Conservation (phyloP, 2,329 filamentous ascomycete species). For the Cladosporium sphaerospermum region DNA sequence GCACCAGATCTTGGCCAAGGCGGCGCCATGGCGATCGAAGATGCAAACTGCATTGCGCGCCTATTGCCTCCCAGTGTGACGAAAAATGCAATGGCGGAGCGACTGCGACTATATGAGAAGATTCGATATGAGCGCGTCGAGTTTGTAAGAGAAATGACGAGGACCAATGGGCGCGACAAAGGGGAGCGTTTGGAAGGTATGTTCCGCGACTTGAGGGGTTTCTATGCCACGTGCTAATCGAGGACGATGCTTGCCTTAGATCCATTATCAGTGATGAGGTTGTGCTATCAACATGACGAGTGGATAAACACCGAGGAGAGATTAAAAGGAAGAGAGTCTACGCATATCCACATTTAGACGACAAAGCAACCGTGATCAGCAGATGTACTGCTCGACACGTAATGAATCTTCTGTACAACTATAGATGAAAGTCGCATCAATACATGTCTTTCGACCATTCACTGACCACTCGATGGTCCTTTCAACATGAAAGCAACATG, state of each 20-base stretch:
- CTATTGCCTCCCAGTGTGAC: not conserved
- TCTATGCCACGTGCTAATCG: not conserved
- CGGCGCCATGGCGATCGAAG: conserved; percentile 8
- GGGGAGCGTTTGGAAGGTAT: not conserved
- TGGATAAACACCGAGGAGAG: not conserved
- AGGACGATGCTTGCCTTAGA: not conserved
- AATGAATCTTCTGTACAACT: no score
- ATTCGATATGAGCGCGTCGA: not conserved
- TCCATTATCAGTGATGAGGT: not conserved
- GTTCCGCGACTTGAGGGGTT: not conserved
- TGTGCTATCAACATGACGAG: conserved; percentile 1
- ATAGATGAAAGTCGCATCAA: no score
- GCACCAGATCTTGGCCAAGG: not conserved
- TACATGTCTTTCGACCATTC: no score
- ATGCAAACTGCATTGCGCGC: not conserved
- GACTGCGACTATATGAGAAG: not conserved
- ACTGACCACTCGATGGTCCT: no score
- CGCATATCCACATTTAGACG: no score
- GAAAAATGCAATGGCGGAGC: not conserved
- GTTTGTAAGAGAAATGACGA: not conserved
- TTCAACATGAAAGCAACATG: no score
- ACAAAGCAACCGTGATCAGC: no score
- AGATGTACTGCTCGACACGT: no score
- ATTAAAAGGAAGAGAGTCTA: not conserved
- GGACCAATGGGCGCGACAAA: not conserved